Conservation (phyloP, 2,329 filamentous ascomycete genomes). For the Ophiostoma australiae region DNA sequence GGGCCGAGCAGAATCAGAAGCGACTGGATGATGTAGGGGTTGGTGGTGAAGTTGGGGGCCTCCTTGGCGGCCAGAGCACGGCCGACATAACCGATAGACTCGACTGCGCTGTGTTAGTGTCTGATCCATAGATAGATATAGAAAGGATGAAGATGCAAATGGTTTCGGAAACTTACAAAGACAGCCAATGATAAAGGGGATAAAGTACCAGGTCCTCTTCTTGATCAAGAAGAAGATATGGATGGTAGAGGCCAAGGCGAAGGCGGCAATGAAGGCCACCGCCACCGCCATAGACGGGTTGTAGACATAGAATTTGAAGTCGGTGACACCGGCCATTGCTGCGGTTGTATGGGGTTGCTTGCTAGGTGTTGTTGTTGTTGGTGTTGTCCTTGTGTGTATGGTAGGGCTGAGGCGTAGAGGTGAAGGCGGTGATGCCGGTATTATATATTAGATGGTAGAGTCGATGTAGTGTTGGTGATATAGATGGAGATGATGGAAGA, state of each 20-base stretch:
- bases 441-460: not conserved
- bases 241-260: not conserved
- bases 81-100: conserved; percentile 22
- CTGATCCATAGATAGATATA: not conserved
- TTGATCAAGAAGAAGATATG: conserved; percentile 16
- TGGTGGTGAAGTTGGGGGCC: conserved; percentile 31
- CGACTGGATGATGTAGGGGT: conserved; percentile 37
- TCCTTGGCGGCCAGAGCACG: conserved; percentile 27
- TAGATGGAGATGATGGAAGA: not conserved
- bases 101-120: conserved; percentile 19
- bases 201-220: conserved; percentile 25
- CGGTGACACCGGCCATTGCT: not conserved
- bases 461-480: not conserved
- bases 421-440: not conserved
- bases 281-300: conserved; percentile 2
- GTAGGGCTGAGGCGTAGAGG: not conserved
- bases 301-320: not conserved
- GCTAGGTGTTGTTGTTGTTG: not conserved
- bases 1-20: conserved; percentile 36
- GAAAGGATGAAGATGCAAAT: not conserved
- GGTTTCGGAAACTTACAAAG: conserved; percentile 22
- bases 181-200: conserved; percentile 26
- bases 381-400: not conserved
- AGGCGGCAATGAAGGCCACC: not conserved
- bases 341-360: not conserved